Evolutionary conservation across 306 rosid species (phyloP), one percentile per base, ranked within the genome.

Genomic region (Morella rubra): DNA sequence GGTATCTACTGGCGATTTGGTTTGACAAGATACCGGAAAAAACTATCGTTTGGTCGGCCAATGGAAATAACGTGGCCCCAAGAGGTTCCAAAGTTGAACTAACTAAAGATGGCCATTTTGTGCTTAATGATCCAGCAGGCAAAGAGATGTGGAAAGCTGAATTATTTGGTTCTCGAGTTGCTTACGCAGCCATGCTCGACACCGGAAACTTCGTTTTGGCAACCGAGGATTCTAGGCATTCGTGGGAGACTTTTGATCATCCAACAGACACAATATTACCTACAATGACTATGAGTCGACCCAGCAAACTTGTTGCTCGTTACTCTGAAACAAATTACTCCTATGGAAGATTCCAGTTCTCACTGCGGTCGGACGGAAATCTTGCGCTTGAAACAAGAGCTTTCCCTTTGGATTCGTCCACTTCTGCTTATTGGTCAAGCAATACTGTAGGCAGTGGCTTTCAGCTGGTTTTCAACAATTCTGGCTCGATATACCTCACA

Each of bases 211-310:
- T 91, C 22, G 86, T 88, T 54, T 59, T 91, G 56, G 75, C 45
- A 3, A 42, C 61, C 47, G 7, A 4, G 0, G 22, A 32, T 13
- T 73, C 84, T 0, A 10, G 4, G 3, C 0, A 10, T 64, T 55
- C 84, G 27, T 92, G 96, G 93, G 72, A 84, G 76, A 90, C 90
- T 70, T 92, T 92, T 72, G 51, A 76, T 1, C 4, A 71, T n/a
- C 91, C 91, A 7, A 86, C 95, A 0, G 91, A 90, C 72, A 90
- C 95, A 0, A 79, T 92, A 64, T 80, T 92, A 52, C 95, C 95
- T 2, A 69, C 77, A 40, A 89, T 90, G 69, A 52, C 58, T 22
- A 7, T 92, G 37, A 32, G 13, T 5, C 32, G 0, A 1, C 18
- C 22, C 3, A 20, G 2, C 0, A 65, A 0, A 0, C 76, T 92